Conservation (phyloP, 2,329 filamentous ascomycete genomes). For the Sclerotiophoma versabilis region DNA sequence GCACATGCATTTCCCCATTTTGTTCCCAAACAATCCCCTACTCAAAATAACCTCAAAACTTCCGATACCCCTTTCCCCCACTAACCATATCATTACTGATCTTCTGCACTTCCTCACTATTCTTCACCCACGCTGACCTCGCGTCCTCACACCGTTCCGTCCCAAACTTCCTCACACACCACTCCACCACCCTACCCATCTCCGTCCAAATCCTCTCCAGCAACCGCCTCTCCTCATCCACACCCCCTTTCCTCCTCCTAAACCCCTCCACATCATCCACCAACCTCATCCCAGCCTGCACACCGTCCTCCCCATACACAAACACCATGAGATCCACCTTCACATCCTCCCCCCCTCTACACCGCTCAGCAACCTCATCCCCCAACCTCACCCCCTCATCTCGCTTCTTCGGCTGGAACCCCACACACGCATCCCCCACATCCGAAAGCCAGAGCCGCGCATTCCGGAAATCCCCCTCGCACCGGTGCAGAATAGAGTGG, state of each 20-base stretch:
- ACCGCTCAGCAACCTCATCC: constrained; percentile 3
- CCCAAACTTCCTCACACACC: constrained; percentile 57
- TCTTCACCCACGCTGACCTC: constrained; percentile 52
- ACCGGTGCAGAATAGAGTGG: constrained; percentile 59
- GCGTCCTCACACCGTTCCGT: constrained; percentile 53
- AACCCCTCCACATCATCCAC: constrained; percentile 50
- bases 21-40: no score
- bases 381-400: constrained; percentile 25
- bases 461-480: constrained; percentile 61
- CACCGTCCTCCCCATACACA: constrained; percentile 30
- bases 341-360: constrained; percentile 10
- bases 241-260: constrained; percentile 33
- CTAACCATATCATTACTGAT: constrained; percentile 55
- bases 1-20: no score
- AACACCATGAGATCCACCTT: constrained; percentile 19
- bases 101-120: constrained; percentile 49
- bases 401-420: constrained; percentile 34
- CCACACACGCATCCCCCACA: constrained; percentile 49
- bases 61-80: constrained; percentile 53
- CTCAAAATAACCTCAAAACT: constrained; percentile 55
- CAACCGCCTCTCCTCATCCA: constrained; percentile 31
- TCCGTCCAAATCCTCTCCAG: constrained; percentile 48
- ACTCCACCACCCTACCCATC: constrained; percentile 52
- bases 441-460: constrained; percentile 58
- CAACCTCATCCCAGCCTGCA: constrained; percentile 25